Conservation (phyloP, 129 eudicot genomes). For the Erigeron canadensis region DNA sequence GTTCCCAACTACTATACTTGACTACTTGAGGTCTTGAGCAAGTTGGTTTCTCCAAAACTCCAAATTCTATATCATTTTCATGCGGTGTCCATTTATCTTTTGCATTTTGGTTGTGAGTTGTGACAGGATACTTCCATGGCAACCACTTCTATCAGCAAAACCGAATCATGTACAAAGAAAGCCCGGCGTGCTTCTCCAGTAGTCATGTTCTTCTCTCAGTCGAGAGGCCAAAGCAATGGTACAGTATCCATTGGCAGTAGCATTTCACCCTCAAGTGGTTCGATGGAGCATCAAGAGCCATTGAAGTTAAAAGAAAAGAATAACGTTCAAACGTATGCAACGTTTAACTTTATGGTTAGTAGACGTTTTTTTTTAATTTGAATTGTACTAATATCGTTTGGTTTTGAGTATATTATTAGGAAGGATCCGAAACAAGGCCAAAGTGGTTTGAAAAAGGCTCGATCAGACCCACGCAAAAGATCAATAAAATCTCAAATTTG, state of each 20-base stretch:
- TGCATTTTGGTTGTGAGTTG: conserved; percentile 7
- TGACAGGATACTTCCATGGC: conserved; percentile 32
- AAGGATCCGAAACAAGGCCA: conserved; percentile 39
- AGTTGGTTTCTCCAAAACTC: too few species aligned
- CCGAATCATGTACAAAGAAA: conserved; percentile 32
- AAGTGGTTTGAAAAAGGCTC: conserved; percentile 42
- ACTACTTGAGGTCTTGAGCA: too few species aligned
- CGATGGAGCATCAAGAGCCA: conserved; percentile 14
- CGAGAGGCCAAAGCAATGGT: conserved; percentile 40
- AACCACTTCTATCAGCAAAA: conserved; percentile 10
- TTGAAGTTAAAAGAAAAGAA: conserved; percentile 33
- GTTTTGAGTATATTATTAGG: conserved; percentile 32
- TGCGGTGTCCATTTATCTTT: background rate
- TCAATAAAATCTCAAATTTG: conserved; percentile 36
- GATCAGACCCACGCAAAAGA: conserved; percentile 38
- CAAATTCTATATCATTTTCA: background rate
- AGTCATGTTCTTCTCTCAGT: conserved; percentile 37
- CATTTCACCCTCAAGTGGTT: conserved; percentile 32
- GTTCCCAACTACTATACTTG: too few species aligned
- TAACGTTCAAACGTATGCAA: conserved; percentile 42
- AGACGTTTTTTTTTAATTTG: background rate
- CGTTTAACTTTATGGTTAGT: background rate
- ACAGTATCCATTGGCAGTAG: conserved; percentile 31
- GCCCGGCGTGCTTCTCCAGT: conserved; percentile 23
- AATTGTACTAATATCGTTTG: conserved; percentile 8